Conservation (phyloP, 148 eudicot species). For the Chenopodium quinoa region DNA sequence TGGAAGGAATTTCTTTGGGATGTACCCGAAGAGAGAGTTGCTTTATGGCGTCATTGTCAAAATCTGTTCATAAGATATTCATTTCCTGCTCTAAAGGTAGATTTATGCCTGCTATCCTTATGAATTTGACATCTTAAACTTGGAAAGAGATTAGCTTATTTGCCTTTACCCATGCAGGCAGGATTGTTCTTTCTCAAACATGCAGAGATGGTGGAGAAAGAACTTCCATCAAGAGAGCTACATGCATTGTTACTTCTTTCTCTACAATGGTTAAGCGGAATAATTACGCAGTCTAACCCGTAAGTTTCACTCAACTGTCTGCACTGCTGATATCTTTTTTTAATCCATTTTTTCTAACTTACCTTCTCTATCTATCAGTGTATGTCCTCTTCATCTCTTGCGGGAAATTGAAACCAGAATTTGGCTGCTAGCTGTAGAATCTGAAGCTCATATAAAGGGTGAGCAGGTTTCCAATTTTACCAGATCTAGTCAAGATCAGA, state of each 20-base stretch:
- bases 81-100: constrained; percentile 87
- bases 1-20: constrained; percentile 99
- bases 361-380: constrained; percentile 38
- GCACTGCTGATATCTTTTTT: constrained; percentile 1
- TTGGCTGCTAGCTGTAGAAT: constrained; percentile 97
- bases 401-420: constrained; percentile 94
- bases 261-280: constrained; percentile 95
- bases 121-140: background rate
- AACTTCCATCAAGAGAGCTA: constrained; percentile 82
- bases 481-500: constrained; percentile 45
- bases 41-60: constrained; percentile 98
- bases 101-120: constrained; percentile 3
- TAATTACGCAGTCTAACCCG: constrained; percentile 70
- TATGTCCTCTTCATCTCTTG: constrained; percentile 79
- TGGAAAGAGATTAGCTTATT: constrained; percentile 7
- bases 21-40: constrained; percentile 90
- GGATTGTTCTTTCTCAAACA: constrained; percentile 91
- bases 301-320: constrained; percentile 38
- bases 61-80: constrained; percentile 73
- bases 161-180: constrained; percentile 45
- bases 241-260: constrained; percentile 86
- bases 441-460: constrained; percentile 78
- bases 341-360: constrained; percentile 8
- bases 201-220: constrained; percentile 87
- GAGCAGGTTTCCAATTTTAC: constrained; percentile 54